phyloP scores from a whole-genome alignment of 2,329 filamentous ascomycete genomes.

The Hyphodiscus sp. region DNA sequence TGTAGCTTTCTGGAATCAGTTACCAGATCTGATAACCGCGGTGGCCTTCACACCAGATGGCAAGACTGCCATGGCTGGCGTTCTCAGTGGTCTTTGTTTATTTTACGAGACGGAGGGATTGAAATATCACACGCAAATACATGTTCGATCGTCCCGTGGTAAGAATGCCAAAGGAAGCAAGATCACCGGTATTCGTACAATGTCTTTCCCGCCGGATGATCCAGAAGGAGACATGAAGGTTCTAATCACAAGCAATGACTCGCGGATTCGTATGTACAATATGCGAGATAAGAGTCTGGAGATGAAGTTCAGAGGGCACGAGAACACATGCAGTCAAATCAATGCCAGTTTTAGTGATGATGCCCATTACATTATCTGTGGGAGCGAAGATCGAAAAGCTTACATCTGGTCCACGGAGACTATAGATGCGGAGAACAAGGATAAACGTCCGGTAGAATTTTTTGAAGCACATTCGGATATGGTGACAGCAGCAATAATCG shows the following conservation, averaged over 20 bases:
- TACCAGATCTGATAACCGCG: constrained; percentile 86
- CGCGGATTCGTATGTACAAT: constrained; percentile 83
- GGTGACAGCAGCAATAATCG: constrained; percentile 83
- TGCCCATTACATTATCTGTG: constrained; percentile 78
- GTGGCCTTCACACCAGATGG: constrained; percentile 93
- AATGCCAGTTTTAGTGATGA: constrained; percentile 85
- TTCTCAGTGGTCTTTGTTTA: constrained; percentile 75
- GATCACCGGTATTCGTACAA: constrained; percentile 87
- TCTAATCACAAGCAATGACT: constrained; percentile 91
- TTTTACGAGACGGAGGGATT: constrained; percentile 92
- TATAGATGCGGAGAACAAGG: constrained; percentile 49
- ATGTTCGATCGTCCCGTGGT: constrained; percentile 86
- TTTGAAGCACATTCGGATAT: constrained; percentile 88
- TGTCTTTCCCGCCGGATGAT: constrained; percentile 49
- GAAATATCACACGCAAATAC: constrained; percentile 76
- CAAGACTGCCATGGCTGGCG: constrained; percentile 80
- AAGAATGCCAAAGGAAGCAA: constrained; percentile 96
- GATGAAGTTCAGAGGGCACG: constrained; percentile 84
- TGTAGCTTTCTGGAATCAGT: constrained; percentile 73
- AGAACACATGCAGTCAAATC: constrained; percentile 87
- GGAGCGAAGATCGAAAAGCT: constrained; percentile 82
- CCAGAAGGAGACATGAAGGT: constrained; percentile 65
- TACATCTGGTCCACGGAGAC: constrained; percentile 79
- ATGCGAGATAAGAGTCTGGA: constrained; percentile 78
- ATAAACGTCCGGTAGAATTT: constrained; percentile 77